These are phyloP conservation scores for Saitozyma podzolica DNA, from an alignment of 768 basidiomycete genomes.

Conservation along the genomic window DNA sequence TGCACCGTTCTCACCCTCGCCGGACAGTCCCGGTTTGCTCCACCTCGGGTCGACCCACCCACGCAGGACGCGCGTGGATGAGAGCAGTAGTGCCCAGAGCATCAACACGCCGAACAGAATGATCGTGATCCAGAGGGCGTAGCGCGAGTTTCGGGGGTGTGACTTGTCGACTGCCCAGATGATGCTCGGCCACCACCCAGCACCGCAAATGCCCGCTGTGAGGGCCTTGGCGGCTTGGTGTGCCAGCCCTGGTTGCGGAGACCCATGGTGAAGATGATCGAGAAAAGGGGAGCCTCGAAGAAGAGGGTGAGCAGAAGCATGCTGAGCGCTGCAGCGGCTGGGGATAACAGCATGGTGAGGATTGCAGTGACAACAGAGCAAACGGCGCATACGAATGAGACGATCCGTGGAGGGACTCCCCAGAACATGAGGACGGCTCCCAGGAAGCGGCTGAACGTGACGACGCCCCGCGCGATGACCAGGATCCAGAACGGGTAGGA, in stretches of 20 bases:
- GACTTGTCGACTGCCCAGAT: conserved; percentile 19
- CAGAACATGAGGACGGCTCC: conserved; percentile 29
- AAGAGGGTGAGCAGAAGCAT: conserved; percentile 32
- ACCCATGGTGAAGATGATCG: conserved; percentile 39
- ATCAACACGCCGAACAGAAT: neutral
- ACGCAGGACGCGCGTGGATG: too few relatives aligned
- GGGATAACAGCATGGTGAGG: conserved; percentile 21
- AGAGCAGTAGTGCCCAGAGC: neutral
- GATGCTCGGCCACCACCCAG: conserved; percentile 24
- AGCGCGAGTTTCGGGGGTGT: conserved; percentile 6
- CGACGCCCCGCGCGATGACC: conserved; percentile 26
- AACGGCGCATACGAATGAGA: conserved; percentile 21
- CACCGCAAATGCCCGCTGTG: conserved; percentile 32
- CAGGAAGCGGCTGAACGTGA: conserved; percentile 35
- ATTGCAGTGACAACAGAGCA: conserved; percentile 30
- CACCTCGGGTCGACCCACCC: too few relatives aligned
- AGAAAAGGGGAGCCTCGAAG: conserved; percentile 45
- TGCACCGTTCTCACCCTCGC: too few relatives aligned
- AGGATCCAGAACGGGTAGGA: conserved; percentile 20
- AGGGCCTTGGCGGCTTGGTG: conserved; percentile 29
- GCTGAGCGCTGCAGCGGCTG: conserved; percentile 12
- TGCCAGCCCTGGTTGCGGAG: conserved; percentile 33
- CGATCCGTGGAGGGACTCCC: conserved; percentile 34
- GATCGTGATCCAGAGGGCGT: neutral
- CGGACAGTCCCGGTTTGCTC: too few relatives aligned